These are phyloP conservation scores for Vinca major DNA, from an alignment of 305 asterid genomes.

Conservation along the genomic window DNA sequence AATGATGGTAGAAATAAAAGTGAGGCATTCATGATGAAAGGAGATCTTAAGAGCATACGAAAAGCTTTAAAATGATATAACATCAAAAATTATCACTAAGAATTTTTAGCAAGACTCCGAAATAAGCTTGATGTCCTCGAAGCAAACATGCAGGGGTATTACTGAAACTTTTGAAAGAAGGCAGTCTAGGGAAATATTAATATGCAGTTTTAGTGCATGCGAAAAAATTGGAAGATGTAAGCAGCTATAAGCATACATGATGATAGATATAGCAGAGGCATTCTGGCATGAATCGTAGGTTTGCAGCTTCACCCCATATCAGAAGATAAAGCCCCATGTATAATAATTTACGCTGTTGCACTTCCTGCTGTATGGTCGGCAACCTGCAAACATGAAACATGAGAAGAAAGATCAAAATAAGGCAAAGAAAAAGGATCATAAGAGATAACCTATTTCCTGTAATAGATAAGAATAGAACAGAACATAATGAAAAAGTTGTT, in stretches of 20 bases:
- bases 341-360: constrained; percentile 82
- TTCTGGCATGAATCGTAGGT: constrained; percentile 98
- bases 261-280: constrained; percentile 97
- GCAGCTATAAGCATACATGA: constrained; percentile 53
- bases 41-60: background rate
- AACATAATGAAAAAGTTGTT: background rate
- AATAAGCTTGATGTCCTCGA: background rate
- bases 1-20: background rate
- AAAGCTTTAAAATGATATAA: background rate
- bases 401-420: background rate
- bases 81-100: background rate
- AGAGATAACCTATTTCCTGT: background rate
- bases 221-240: background rate
- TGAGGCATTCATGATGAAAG: background rate
- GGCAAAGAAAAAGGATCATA: background rate
- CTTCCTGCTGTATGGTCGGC: constrained; percentile 97
- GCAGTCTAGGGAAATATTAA: background rate
- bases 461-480: too few relatives aligned
- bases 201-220: background rate
- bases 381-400: constrained; percentile 38
- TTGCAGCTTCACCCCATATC: constrained; percentile 99
- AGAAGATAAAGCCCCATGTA: constrained; percentile 95
- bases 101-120: background rate
- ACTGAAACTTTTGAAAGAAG: background rate
- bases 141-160: background rate